These are phyloP conservation scores for Ceratobasidium sp. DNA, from an alignment of 1,284 basidiomycete genomes.

Conservation along the genomic window DNA sequence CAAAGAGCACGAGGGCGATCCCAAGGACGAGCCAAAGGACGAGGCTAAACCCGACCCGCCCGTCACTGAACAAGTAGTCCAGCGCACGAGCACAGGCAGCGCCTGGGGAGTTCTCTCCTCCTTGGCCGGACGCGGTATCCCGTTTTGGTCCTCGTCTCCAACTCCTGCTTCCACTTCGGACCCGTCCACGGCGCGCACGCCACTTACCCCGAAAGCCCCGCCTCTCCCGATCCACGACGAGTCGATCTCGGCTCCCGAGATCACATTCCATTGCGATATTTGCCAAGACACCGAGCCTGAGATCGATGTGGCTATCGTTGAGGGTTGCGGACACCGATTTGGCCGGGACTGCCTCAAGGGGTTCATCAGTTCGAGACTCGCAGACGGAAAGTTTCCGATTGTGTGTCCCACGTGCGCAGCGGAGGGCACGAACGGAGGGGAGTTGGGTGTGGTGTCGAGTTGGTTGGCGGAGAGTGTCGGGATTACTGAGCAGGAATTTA, in stretches of 20 bases:
- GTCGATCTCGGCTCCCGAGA: conserved; percentile 3
- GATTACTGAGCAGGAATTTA: conserved; percentile 63
- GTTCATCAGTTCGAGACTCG: conserved; percentile 64
- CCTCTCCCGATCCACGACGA: background rate
- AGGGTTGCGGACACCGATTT: conserved; percentile 66
- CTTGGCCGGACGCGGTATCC: background rate
- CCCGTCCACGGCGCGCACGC: conserved; percentile 1
- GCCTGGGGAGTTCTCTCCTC: conserved; percentile 16
- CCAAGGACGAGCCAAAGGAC: background rate
- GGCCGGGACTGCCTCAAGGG: conserved; percentile 67
- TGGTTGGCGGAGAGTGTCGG: conserved; percentile 62
- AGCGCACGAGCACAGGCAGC: conserved; percentile 31
- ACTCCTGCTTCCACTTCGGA: background rate
- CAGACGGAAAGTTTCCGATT: conserved; percentile 70
- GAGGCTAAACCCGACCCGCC: background rate
- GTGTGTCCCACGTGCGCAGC: conserved; percentile 68
- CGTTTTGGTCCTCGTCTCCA: conserved; percentile 27
- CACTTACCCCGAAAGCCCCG: conserved; percentile 11
- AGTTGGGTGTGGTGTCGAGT: conserved; percentile 50
- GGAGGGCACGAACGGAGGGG: conserved; percentile 59
- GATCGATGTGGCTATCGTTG: conserved; percentile 63
- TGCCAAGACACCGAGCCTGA: conserved; percentile 68
- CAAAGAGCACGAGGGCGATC: background rate
- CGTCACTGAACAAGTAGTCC: background rate
- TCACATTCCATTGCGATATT: conserved; percentile 68